These are phyloP conservation scores for Aspergillus panamensis DNA, from an alignment of 495 filamentous ascomycete genomes.

Conservation along the genomic window DNA sequence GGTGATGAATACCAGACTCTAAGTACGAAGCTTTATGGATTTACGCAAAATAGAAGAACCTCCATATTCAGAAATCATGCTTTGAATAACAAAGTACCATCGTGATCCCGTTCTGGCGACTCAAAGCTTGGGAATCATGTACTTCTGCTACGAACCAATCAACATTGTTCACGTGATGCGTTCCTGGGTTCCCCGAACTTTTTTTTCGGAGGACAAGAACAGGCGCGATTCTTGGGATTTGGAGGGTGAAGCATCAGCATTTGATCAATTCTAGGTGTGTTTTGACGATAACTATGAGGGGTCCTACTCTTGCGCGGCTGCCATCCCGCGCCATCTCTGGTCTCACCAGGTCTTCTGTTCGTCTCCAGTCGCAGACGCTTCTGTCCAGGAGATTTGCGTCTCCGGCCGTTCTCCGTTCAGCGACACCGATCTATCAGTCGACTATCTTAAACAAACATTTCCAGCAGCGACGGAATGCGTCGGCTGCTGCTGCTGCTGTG, in stretches of 20 bases:
- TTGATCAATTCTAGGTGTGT: conserved; percentile 30
- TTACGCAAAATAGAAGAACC: neutral
- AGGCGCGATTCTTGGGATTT: conserved; percentile 18
- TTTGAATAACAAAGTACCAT: neutral
- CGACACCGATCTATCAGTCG: conserved; percentile 42
- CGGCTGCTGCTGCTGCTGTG: conserved; percentile 40
- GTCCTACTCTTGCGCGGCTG: conserved; percentile 44
- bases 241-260: conserved; percentile 22
- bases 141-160: conserved; percentile 7
- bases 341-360: conserved; percentile 37
- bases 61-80: neutral
- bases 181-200: conserved; percentile 48
- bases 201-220: conserved; percentile 36
- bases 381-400: conserved; percentile 39
- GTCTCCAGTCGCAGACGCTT: conserved; percentile 39
- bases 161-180: conserved; percentile 36
- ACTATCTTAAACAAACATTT: conserved; percentile 32
- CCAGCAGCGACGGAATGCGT: conserved; percentile 43
- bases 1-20: too few relatives aligned
- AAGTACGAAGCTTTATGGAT: too few relatives aligned
- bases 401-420: conserved; percentile 41
- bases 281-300: conserved; percentile 41
- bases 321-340: conserved; percentile 43
- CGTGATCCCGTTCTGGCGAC: neutral
- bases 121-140: neutral